Base-by-base conservation (phyloP, 2,329 filamentous ascomycete genomes). In the Fusarium pseudocircinatum region DNA sequence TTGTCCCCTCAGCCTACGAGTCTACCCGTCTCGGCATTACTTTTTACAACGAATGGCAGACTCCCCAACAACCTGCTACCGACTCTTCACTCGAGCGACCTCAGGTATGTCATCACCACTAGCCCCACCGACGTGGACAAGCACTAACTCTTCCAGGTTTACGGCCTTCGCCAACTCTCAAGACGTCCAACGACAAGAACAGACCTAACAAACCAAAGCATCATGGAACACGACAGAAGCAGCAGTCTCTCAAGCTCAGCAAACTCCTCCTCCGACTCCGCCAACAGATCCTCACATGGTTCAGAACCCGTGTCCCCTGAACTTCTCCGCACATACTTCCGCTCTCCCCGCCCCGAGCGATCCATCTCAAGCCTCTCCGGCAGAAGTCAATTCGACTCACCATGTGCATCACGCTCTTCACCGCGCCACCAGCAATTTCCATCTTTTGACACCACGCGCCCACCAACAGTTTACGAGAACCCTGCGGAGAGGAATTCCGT, bases 61-160 rank as follows among this genome's bases (percentile, higher is more conserved):
- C 53, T 7, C 46, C 61, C 1, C 34, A 65, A 22, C 54, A 42
- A 20, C 26, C 54, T 9, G 32, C 40, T 28, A 22, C 32, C 2
- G 70, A 70, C 2, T 57, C 58, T 4, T 32, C 53, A 2, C 28
- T 14, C 15, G 58, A 64, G 53, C 59, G 54, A 40, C 76, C 76
- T 9, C 75, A 78, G 53, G 75, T 73, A 73, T 16, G 58, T 18
- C 4, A 16, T 13, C 11, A 16, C 20, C 4, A n/a, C 4, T 10
- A 14, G 12, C 32, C 9, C 2, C 6, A 22, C 6, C 4, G 8
- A 3, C 5, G 2, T 10, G 6, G 5, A 22, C 10, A 22, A 11
- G 1, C 22, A 18, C 82, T 93, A 40, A 93, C 91, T 76, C 85
- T 80, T 89, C 6, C 20, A 81, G 69, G 67, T 78, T 15, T 75